Evolutionary conservation across 2,329 filamentous ascomycete genomes (phyloP).

Genomic region (Pseudogymnoascus sp.): DNA sequence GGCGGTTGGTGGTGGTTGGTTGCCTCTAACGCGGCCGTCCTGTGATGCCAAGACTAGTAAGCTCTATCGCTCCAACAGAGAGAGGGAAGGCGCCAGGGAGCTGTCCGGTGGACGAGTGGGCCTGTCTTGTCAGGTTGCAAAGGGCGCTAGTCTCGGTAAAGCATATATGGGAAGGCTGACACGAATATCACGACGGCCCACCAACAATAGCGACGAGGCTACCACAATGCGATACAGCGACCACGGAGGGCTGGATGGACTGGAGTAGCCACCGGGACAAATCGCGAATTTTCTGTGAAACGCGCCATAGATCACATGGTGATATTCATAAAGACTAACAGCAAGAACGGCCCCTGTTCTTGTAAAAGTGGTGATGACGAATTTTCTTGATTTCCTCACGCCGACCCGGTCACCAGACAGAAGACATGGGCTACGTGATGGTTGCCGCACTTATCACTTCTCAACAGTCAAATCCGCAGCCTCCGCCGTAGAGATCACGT

Average conservation of each 20-base stretch:
- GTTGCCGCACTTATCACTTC: neutral
- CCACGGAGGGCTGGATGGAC: neutral
- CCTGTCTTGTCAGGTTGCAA: neutral
- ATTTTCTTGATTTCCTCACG: neutral
- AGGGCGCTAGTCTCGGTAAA: neutral
- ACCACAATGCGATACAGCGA: neutral
- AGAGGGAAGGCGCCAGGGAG: neutral
- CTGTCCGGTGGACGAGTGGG: neutral
- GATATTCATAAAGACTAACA: neutral
- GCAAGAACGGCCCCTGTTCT: neutral
- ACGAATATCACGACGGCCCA: neutral
- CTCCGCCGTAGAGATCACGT: neutral
- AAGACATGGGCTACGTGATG: neutral
- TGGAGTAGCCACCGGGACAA: neutral
- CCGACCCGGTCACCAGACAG: neutral
- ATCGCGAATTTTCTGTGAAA: neutral
- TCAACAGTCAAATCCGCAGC: neutral
- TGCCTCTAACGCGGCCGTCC: conserved; percentile 1
- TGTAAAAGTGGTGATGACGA: neutral
- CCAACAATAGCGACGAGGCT: neutral
- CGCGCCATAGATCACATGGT: neutral
- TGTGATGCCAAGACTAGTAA: conserved; percentile 7
- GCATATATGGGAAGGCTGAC: neutral
- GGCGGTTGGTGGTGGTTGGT: neutral
- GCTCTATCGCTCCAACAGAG: neutral